Conservation (phyloP, 257 asterid species). For the Solanum sitiens region DNA sequence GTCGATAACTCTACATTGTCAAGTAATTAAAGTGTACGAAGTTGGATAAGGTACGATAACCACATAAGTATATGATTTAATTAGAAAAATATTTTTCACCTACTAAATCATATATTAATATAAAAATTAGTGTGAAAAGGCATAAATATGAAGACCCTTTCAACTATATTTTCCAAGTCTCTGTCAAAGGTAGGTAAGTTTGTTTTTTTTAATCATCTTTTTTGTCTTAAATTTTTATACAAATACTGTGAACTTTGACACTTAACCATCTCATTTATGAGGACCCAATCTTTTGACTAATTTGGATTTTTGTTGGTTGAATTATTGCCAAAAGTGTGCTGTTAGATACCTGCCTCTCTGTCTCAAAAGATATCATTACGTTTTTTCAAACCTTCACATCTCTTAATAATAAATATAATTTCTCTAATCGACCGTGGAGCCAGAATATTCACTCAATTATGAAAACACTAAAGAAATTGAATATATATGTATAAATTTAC, state of each 20-base stretch:
- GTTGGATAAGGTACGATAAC: background rate
- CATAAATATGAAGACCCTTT: background rate
- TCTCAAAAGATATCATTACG: background rate
- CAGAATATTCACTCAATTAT: background rate
- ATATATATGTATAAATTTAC: background rate
- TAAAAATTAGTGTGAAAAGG: background rate
- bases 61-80: background rate
- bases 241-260: background rate
- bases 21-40: background rate
- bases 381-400: background rate
- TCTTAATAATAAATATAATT: background rate
- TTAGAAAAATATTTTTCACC: background rate
- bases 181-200: background rate
- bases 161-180: background rate
- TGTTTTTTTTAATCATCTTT: background rate
- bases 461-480: background rate
- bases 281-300: background rate
- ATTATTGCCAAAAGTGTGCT: background rate
- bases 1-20: background rate
- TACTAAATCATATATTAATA: background rate
- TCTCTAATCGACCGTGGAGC: fast-evolving
- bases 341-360: background rate
- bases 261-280: background rate
- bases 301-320: background rate
- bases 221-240: background rate